Evolutionary conservation across 176 grass and related monocot genomes (phyloP), one percentile per base, ranked within the genome.

Genomic region (Hsuehochloa calcarea): DNA sequence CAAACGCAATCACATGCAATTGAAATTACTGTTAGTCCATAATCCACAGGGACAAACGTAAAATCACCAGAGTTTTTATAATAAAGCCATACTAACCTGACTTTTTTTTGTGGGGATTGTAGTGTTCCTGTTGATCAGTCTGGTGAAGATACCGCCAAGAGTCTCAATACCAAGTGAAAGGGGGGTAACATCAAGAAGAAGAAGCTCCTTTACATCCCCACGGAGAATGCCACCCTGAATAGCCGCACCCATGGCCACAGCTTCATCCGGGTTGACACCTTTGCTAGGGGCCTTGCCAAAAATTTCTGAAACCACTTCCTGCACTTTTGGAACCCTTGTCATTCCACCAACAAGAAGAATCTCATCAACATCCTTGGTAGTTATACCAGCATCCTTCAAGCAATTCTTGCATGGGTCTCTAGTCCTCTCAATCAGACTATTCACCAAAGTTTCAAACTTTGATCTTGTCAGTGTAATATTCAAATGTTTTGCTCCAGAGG

Each of bases 71-170:
- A 3, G 13, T 34, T 31, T 31, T 46, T 50, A 44, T 26, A 43
- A 44, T 17, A 22, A 66, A 20, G 10, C 13, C 23, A 46, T 13
- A 45, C 47, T 74, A 43, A 84, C 87, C 66, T 85, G 69, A 41
- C 69, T 90, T 76, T 90, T 85, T 70, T 85, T 90, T n/a, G 88
- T 85, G 23, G 88, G 83, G 39, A 90, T 90, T 20, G 88, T 90
- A 39, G 70, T 90, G 59, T 82, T 90, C 51, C 82, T 61, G 46
- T 45, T 90, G 41, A 86, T 90, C 47, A 90, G 22, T 44, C 78
- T 74, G 11, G 77, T 90, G 47, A 86, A 85, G 62, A 82, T 79
- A 41, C 88, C 88, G 8, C 88, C 88, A 81, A 89, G 82, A 65
- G 88, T 89, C 39, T 85, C 87, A 29, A 89, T 81, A 67, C 87